Base-by-base conservation (phyloP, 1,284 basidiomycete species). In the Ceratobasidium sp. region DNA sequence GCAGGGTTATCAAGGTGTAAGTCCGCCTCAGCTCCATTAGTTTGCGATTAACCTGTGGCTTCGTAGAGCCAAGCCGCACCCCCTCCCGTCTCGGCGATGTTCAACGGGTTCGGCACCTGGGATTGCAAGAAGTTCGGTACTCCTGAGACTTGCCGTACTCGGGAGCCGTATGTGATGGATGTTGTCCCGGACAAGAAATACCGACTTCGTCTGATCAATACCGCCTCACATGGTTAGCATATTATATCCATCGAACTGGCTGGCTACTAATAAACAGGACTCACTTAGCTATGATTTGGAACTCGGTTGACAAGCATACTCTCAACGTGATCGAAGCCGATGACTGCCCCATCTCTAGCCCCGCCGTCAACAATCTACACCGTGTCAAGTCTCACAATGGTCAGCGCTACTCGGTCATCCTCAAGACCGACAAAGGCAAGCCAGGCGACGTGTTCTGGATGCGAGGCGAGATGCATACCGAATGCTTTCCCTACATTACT, bases 191-290 rank as follows among this genome's bases (percentile, higher is more conserved):
- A 75, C 57, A 56, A 54, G 68, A 84, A 81, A 42, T 87, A 89
- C 79, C 88, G 89, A 48, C 82, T 91, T 28, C 87, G 90, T n/a
- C 82, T 91, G 68, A 84, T 90, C 81, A 88, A 90, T 82, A 81
- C 87, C 0, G 89, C 89, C 46, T 85, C 85, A n/a, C 73, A 75
- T 44, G 73, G 73, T 75, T 15, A 13, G 61, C 15, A 15, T 13
- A 6, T n/a, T 1, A 2, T n/a, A 15, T 28, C 20, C 13, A 23
- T 13, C 33, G 3, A 15, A 6, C 6, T 15, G 23, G 12, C n/a
- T 44, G n/a, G 17, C 20, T 46, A 42, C n/a, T 75, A 15, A 66
- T 28, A 3, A 7, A 17, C 5, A 12, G 9, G 42, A 86, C 87
- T 38, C 3, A 7, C n/a, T 5, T 38, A 80, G 86, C 86, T 33